These are phyloP conservation scores for Karstenula rhodostoma DNA, from an alignment of 2,329 filamentous ascomycete genomes.

Conservation along the genomic window DNA sequence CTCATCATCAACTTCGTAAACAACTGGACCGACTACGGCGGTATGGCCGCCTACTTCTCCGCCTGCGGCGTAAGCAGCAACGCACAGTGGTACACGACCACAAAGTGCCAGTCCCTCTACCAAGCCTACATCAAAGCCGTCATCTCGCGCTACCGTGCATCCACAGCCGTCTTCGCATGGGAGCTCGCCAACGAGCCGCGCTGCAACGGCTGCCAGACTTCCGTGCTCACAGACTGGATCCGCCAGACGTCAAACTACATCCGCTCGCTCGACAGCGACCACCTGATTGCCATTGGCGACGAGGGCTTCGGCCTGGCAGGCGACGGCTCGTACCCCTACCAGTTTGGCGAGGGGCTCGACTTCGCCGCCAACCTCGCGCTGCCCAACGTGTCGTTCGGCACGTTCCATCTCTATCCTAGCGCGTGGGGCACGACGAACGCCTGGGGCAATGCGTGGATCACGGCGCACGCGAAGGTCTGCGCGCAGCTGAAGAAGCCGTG, in stretches of 20 bases:
- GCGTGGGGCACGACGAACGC: conserved; percentile 48
- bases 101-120: conserved; percentile 60
- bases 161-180: conserved; percentile 70
- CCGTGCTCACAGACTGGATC: conserved; percentile 68
- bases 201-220: conserved; percentile 66
- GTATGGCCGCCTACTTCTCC: conserved; percentile 66
- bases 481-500: conserved; percentile 50
- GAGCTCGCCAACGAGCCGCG: conserved; percentile 73
- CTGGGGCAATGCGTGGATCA: conserved; percentile 58
- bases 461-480: conserved; percentile 54
- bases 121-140: conserved; percentile 68
- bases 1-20: conserved; percentile 73
- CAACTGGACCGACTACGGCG: conserved; percentile 74
- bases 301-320: conserved; percentile 63
- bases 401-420: conserved; percentile 61
- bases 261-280: conserved; percentile 67
- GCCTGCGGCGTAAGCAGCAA: conserved; percentile 62
- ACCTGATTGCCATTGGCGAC: conserved; percentile 71
- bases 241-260: conserved; percentile 66
- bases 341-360: conserved; percentile 60
- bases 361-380: conserved; percentile 62
- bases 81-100: conserved; percentile 65
- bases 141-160: conserved; percentile 66
- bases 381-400: conserved; percentile 64
- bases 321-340: conserved; percentile 62